Base-by-base conservation (phyloP, 805 yeast genomes). In the Candida loeiensis region DNA sequence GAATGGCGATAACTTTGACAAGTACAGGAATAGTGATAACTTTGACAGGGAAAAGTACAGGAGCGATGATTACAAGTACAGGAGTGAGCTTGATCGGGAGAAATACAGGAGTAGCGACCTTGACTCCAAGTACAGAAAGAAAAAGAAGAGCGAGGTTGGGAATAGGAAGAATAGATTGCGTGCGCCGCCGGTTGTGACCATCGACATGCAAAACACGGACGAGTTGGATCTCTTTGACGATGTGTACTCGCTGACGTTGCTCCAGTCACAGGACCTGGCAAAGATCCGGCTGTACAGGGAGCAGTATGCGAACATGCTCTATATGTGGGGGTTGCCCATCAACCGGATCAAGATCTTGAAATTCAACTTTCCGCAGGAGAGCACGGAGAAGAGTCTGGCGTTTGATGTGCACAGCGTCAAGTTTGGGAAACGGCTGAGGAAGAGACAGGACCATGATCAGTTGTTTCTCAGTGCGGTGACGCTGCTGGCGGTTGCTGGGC, bases 241-340 rank as follows among this genome's bases (percentile, higher is more conserved):
- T 41, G 55, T 68, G 0, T 69, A 66, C 43, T 55, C 71, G 2
- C 51, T 57, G 34, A 56, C 69, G 2, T 53, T 79, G 34, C 59
- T 77, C 36, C 66, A 65, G 29, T 54, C 68, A 2, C 59, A 65
- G 7, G 67, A 70, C 33, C 51, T 50, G 6, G 54, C 55, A 2
- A 66, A 66, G 35, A 58, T 76, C 33, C 57, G 54, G 30, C 36
- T 52, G 40, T 75, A 77, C 54, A 59, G 96, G 28, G 71, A 74
- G 15, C 82, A 80, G 48, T 90, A 91, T 58, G 89, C 96, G 0
- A 76, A 82, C 14, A 71, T 90, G 54, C 65, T 90, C 11, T 85
- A 76, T 52, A 60, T 74, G 24, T 91, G 97, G 97, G 95, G 93
- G 0, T 67, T 89, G 14, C 85, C 89, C 0, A 73, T 85, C n/a